Evolutionary conservation across 352 stramenopile species (phyloP).

Genomic region (Poterioochromonas sp.): DNA sequence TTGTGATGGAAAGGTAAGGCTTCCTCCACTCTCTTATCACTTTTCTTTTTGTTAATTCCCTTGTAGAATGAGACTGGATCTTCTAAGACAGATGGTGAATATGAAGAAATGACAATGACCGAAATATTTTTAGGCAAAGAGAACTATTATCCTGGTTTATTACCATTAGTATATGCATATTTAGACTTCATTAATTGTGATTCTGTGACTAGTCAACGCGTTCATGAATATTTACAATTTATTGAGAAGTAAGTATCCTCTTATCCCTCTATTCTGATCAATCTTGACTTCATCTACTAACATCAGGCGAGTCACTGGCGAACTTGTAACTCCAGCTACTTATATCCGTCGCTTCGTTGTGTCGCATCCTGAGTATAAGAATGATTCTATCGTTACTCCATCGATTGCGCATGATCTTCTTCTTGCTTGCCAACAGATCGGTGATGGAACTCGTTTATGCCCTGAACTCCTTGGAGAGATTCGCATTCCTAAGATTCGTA

Average conservation of each 20-base stretch:
- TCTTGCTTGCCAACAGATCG: constrained; percentile 79
- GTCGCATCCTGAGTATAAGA: constrained; percentile 83
- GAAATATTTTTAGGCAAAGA: constrained; percentile 90
- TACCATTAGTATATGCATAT: constrained; percentile 91
- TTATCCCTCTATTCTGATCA: neutral
- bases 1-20: no score
- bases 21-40: neutral
- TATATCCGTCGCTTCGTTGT: constrained; percentile 92
- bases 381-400: constrained; percentile 76
- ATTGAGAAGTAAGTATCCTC: constrained; percentile 14
- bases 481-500: constrained; percentile 58
- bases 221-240: constrained; percentile 21
- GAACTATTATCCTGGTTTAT: constrained; percentile 88
- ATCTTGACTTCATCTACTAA: constrained; percentile 70
- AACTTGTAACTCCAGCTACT: constrained; percentile 87
- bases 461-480: constrained; percentile 83
- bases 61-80: neutral
- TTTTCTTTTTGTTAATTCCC: neutral
- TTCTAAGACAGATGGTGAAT: neutral
- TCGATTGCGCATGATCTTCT: constrained; percentile 81
- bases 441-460: constrained; percentile 75
- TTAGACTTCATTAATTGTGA: constrained; percentile 94
- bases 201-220: neutral
- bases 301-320: constrained; percentile 79
- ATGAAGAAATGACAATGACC: constrained; percentile 90